Percentiles rank a stretch among this genome's conserved stretches.
Conservation (phyloP, 2,329 filamentous ascomycete genomes). For the Teratosphaeria viscida region DNA sequence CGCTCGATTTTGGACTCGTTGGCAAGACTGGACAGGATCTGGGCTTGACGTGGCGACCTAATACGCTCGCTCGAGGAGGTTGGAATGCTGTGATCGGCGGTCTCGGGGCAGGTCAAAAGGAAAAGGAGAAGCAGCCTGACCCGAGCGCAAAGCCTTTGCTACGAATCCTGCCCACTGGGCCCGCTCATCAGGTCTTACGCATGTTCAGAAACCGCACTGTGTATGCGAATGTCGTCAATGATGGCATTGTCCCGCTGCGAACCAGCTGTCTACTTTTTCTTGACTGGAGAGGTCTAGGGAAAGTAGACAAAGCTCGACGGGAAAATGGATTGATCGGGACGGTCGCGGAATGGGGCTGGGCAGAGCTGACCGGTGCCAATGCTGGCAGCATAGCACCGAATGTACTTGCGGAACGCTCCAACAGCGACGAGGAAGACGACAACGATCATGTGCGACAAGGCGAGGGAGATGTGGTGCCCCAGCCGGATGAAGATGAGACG, state of each 20-base stretch:
- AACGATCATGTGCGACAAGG: slow-evolving; percentile 17
- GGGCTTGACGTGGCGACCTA: slow-evolving; percentile 85
- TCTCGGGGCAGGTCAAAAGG: slow-evolving; percentile 53
- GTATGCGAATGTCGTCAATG: slow-evolving; percentile 96
- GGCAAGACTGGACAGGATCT: slow-evolving; percentile 94
- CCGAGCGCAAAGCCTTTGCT: slow-evolving; percentile 81
- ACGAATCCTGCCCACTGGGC: slow-evolving; percentile 80
- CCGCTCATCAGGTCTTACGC: slow-evolving; percentile 74
- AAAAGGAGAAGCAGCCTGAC: slow-evolving; percentile 46
- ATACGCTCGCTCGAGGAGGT: slow-evolving; percentile 71
- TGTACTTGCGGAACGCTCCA: slow-evolving; percentile 10
- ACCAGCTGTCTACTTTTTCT: slow-evolving; percentile 95
- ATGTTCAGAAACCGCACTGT: slow-evolving; percentile 85
- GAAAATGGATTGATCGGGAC: slow-evolving; percentile 90
- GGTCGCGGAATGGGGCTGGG: slow-evolving; percentile 88
- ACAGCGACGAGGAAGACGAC: slow-evolving; percentile 14
- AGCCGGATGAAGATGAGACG: slow-evolving; percentile 55
- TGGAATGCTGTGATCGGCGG: slow-evolving; percentile 83
- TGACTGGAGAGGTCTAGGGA: slow-evolving; percentile 87
- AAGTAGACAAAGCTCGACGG: slow-evolving; percentile 85
- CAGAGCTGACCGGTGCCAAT: slow-evolving; percentile 68
- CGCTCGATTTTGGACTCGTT: slow-evolving; percentile 88
- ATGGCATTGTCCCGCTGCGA: slow-evolving; percentile 87
- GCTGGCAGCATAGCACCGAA: slow-evolving; percentile 42
- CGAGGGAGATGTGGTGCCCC: slow-evolving; percentile 49